phyloP scores from a whole-genome alignment of 805 yeast genomes.

The Yamadazyma ubonensis region DNA sequence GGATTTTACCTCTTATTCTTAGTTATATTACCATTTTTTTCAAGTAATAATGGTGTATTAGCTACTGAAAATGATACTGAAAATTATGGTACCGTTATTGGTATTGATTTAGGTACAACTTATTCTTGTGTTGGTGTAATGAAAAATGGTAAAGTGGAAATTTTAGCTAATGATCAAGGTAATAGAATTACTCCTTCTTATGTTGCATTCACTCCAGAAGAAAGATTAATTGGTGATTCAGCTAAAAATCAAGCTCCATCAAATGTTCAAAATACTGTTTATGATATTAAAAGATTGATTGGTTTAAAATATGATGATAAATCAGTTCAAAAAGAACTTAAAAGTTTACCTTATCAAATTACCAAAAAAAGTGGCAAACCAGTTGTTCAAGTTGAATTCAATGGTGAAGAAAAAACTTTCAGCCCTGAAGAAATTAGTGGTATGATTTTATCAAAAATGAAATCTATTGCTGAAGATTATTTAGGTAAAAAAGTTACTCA shows the following conservation, averaged over 20 bases:
- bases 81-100: constrained; percentile 52
- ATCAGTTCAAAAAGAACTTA: constrained; percentile 60
- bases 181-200: constrained; percentile 97
- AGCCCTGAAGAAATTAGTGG: constrained; percentile 95
- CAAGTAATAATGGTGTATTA: constrained; percentile 13
- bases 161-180: constrained; percentile 97
- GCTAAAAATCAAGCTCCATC: constrained; percentile 97
- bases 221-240: constrained; percentile 93
- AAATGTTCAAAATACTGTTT: constrained; percentile 88
- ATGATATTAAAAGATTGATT: constrained; percentile 89
- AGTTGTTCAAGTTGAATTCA: constrained; percentile 75
- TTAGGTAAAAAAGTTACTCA: constrained; percentile 56
- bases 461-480: constrained; percentile 89
- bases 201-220: constrained; percentile 91
- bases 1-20: constrained; percentile 32
- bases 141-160: constrained; percentile 89
- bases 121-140: constrained; percentile 96
- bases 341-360: constrained; percentile 80
- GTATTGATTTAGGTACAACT: constrained; percentile 85
- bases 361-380: constrained; percentile 74
- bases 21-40: constrained; percentile 36
- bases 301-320: constrained; percentile 85
- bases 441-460: constrained; percentile 88
- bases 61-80: constrained; percentile 28
- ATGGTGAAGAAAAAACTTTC: constrained; percentile 82